Conservation (phyloP, 352 stramenopile species). For the Phytophthora cactorum region DNA sequence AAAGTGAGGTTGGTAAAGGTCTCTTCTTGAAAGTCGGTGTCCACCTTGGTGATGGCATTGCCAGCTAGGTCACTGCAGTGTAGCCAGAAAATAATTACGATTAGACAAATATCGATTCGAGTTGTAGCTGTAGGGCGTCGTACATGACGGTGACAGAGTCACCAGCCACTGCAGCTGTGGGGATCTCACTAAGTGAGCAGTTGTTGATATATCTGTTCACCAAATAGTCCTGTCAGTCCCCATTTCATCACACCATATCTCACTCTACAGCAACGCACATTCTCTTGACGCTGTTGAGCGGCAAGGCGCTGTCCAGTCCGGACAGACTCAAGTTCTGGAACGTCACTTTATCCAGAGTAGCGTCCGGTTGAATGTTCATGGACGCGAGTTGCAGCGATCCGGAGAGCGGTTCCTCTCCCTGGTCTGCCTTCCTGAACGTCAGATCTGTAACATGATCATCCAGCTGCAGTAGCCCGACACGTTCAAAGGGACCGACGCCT, state of each 20-base stretch:
- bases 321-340: slow-evolving; percentile 56
- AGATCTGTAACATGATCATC: slow-evolving; percentile 53
- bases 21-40: slow-evolving; percentile 46
- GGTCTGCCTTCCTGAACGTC: slow-evolving; percentile 51
- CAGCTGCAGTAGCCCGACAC: slow-evolving; percentile 73
- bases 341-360: slow-evolving; percentile 52
- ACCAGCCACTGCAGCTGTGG: slow-evolving; percentile 52
- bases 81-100: slow-evolving; percentile 7
- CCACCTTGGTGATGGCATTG: slow-evolving; percentile 48
- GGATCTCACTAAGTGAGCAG: slow-evolving; percentile 70
- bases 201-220: slow-evolving; percentile 65
- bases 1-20: slow-evolving; percentile 50
- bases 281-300: slow-evolving; percentile 55
- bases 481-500: slow-evolving; percentile 69
- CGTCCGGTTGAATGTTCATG: slow-evolving; percentile 64
- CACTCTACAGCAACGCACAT: slow-evolving; percentile 45
- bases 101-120: slow-evolving; percentile 3
- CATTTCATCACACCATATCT: neutral
- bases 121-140: neutral
- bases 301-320: slow-evolving; percentile 56
- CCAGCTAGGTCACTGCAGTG: slow-evolving; percentile 42
- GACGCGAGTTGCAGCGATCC: slow-evolving; percentile 63
- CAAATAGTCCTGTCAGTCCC: slow-evolving; percentile 13
- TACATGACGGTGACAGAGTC: slow-evolving; percentile 51
- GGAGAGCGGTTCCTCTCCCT: slow-evolving; percentile 41